Evolutionary conservation across 164 flowering plant genomes (phyloP), one percentile per base, ranked within the genome.

Genomic region (Kingdonia uniflora): DNA sequence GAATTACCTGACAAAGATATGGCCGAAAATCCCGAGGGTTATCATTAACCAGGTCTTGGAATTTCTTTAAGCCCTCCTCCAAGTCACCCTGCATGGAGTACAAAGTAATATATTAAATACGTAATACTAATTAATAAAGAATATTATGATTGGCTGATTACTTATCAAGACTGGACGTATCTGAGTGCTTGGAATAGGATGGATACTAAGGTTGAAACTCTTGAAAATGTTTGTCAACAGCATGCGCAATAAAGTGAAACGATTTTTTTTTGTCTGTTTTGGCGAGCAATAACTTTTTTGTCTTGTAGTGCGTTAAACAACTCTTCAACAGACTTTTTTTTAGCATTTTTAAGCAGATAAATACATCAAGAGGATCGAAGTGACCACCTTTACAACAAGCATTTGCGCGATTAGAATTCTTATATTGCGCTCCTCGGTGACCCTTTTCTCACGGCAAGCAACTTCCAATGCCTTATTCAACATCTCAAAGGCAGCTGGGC

Each of bases 1-100:
- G 35, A 51, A 23, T 52, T 58, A 87, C 98, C 95, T 84, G 90
- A 69, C 95, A 92, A 54, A 87, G 85, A 71, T 92, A 84, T 20
- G 98, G 98, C 48, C 98, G 82, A 56, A 92, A 92, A 76, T 87
- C 98, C 63, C 88, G 71, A 44, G 89, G 96, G 58, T 92, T 73
- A 44, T 85, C 95, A 51, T 77, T 61, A 49, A 85, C 71, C 62
- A 92, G 71, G 59, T 66, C 78, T 65, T 80, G 81, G 60, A 80
- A 82, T 46, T 71, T 63, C 54, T 66, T 73, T 71, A 87, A 67
- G 29, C 73, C 88, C 55, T 76, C 85, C 37, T 84, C 87, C 71
- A 92, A 68, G 12, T 85, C 67, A 19, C 95, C 98, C 98, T 91
- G 83, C 63, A 46, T 41, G 26, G 10, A 35, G 24, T 19, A 20